Conservation (phyloP, 176 grass and related monocot genomes). For the Pontederia paniculata region DNA sequence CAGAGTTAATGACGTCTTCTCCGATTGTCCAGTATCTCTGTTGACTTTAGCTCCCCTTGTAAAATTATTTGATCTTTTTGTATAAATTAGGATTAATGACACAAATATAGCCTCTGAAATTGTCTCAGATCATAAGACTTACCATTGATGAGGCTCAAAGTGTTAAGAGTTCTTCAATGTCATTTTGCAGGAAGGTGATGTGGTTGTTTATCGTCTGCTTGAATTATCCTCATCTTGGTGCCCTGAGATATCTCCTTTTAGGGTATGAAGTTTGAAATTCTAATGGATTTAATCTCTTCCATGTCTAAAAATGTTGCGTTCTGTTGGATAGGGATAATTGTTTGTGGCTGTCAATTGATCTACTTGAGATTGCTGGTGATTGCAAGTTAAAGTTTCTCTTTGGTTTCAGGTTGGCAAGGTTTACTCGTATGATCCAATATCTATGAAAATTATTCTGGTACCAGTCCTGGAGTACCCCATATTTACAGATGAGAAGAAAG, state of each 20-base stretch:
- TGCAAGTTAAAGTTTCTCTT: conserved; percentile 4
- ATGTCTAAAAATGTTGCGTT: background rate
- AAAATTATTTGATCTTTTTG: background rate
- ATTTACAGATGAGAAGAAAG: conserved; percentile 7
- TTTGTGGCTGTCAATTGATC: background rate
- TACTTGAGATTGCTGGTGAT: background rate
- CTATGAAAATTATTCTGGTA: conserved; percentile 50
- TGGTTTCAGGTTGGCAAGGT: conserved; percentile 55
- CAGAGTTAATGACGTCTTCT: too few relatives aligned
- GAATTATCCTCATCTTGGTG: conserved; percentile 79
- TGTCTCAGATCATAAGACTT: too few relatives aligned
- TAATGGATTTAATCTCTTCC: background rate
- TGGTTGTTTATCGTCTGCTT: conserved; percentile 71
- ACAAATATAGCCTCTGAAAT: background rate
- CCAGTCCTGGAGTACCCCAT: conserved; percentile 64
- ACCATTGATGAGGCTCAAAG: background rate
- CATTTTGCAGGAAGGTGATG: conserved; percentile 64
- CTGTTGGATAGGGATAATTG: background rate
- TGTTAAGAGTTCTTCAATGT: too few relatives aligned
- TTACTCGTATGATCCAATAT: conserved; percentile 57
- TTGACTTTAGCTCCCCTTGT: too few relatives aligned
- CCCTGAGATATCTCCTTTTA: conserved; percentile 71
- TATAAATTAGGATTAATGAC: background rate
- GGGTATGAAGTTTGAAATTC: conserved; percentile 41
- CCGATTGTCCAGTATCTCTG: too few relatives aligned